Base-by-base conservation (phyloP, 371 early-diverging fungal species). In the Capniomyces stellatus region DNA sequence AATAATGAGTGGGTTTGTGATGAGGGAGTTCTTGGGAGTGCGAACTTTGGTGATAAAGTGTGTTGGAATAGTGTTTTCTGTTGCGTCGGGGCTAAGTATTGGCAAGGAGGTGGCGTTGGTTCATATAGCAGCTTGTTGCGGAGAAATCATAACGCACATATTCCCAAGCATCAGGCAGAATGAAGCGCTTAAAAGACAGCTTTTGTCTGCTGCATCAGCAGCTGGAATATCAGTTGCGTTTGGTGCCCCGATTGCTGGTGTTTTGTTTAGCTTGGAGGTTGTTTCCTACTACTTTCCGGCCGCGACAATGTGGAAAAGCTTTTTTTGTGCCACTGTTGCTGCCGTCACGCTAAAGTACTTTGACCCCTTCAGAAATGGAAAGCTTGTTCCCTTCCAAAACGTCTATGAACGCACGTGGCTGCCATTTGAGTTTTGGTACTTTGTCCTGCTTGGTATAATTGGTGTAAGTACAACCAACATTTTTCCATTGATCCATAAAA, bases 31-130 rank as follows among this genome's bases (percentile, higher is more conserved):
- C 59, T 67, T 90, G 3, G 85, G 87, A 1, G 29, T 72, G 19
- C 70, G 75, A 54, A 87, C 89, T 0, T 63, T 89, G 51, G 46
- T 76, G 1, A 71, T 85, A 43, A 90, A 90, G 64, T 63, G 69
- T 31, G 58, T 84, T 10, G 81, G 78, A 1, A 58, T 85, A 59
- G 69, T 71, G 40, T 72, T 87, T 63, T 72, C 85, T 21, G 91
- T 89, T 1, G 87, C 90, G 0, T 83, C 91, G 1, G 92, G 92
- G 21, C 68, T 97, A 41, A 81, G 80, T 21, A 70, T 97, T 41
- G 98, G 98, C 29, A 91, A 92, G 63, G 93, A 97, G 68, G 95
- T 92, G 0, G 88, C 98, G 0, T 74, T 93, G 30, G 92, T 97
- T 8, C 95, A 95, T 62, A 85, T 95, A 58, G 81, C 89, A 0